Evolutionary conservation across 306 rosid genomes (phyloP), one percentile per base, ranked within the genome.

Genomic region (Inga oerstediana): DNA sequence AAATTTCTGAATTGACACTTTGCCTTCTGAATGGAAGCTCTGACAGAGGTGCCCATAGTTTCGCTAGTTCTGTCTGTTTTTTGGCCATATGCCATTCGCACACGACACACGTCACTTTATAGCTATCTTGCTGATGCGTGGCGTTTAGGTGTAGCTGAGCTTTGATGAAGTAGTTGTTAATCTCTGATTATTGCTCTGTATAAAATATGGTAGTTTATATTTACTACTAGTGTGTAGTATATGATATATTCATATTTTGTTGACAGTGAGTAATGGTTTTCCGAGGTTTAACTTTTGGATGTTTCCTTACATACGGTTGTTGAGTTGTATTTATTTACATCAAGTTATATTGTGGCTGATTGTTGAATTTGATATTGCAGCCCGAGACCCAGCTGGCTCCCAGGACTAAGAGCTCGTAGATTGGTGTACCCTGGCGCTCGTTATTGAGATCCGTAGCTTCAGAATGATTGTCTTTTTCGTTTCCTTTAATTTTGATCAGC

Each of bases 381-480:
- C 84, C 91, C 0, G 92, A 88, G 75, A 49, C 88, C 39, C 92
- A 89, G 68, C 78, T 89, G 90, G 79, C 94, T 35, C 64, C 88
- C 1, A 82, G 88, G 76, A 88, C 88, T 3, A 89, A 81, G 82
- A 84, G 79, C 82, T 54, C 86, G 35, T 88, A 81, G 49, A 81
- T 82, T 10, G 80, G 12, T 86, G 85, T 82, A 84, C 44, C 48
- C 84, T 34, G 88, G 89, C 49, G 85, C 41, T 86, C 41, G 87
- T 45, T 86, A 87, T 44, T 88, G 80, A 87, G 76, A 52, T 44
- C 7, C 5, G 49, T 11, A 19, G 78, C 83, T 71, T 54, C 59
- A 41, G 78, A 64, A 65, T 34, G 73, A 20, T 73, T 34, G 44
- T 48, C 17, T 61, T 35, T 12, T 81, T 59, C 8, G 27, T 73